Evolutionary conservation across 768 basidiomycete species (phyloP).

Genomic region (Mycena albidolilacea): DNA sequence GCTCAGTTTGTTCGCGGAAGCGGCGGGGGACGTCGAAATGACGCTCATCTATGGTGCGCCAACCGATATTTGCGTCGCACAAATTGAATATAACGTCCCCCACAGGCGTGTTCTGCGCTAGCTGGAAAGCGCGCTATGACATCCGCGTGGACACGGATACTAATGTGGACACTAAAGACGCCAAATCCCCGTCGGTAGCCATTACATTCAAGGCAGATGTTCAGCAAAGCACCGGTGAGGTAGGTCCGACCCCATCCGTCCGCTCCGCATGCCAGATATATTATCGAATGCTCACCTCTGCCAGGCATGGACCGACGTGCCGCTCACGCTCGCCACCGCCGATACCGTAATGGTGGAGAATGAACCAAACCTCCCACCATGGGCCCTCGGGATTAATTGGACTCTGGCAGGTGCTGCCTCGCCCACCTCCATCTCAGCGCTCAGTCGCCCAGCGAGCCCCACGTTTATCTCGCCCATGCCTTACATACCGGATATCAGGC

Average conservation of each 20-base stretch:
- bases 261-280: neutral
- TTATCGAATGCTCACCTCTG: neutral
- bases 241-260: neutral
- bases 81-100: neutral
- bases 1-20: neutral
- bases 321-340: neutral
- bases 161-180: neutral
- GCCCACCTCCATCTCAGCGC: neutral
- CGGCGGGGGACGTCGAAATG: slow-evolving; percentile 1
- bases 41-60: slow-evolving; percentile 1
- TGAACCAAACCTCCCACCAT: slow-evolving; percentile 6
- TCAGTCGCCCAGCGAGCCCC: slow-evolving; percentile 1
- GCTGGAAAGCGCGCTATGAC: neutral
- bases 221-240: neutral
- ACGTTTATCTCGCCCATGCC: slow-evolving; percentile 2
- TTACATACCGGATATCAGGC: slow-evolving; percentile 2
- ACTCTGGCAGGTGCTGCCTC: neutral
- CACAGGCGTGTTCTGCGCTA: neutral
- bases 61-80: slow-evolving; percentile 6
- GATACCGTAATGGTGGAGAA: neutral
- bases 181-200: neutral
- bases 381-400: neutral
- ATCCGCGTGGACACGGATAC: neutral
- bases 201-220: slow-evolving; percentile 4
- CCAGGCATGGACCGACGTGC: neutral